These are phyloP conservation scores for Chaetomium fimeti DNA, from an alignment of 495 filamentous ascomycete species.

Conservation along the genomic window DNA sequence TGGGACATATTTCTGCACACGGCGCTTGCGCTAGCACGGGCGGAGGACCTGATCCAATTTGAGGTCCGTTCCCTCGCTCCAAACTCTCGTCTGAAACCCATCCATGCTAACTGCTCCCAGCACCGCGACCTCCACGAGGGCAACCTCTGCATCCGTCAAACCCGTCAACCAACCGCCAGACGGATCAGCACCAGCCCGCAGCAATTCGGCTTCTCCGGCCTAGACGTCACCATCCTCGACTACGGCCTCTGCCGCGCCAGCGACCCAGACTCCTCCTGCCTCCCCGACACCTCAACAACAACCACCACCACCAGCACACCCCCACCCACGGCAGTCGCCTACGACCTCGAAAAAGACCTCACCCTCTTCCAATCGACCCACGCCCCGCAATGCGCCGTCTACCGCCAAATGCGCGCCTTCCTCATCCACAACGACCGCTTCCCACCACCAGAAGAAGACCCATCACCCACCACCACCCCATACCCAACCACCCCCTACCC, in stretches of 20 bases:
- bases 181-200: constrained; percentile 31
- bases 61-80: constrained; percentile 52
- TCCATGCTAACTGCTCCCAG: constrained; percentile 28
- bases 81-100: not conserved
- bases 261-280: constrained; percentile 13
- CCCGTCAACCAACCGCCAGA: constrained; percentile 38
- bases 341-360: constrained; percentile 54
- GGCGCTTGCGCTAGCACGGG: constrained; percentile 70
- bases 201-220: constrained; percentile 63
- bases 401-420: constrained; percentile 54
- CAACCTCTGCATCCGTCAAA: constrained; percentile 71
- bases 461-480: constrained; percentile 30
- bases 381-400: constrained; percentile 47
- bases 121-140: constrained; percentile 88
- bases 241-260: constrained; percentile 78
- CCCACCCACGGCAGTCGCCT: constrained; percentile 30
- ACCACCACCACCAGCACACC: not conserved
- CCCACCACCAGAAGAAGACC: constrained; percentile 23
- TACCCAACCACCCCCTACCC: constrained; percentile 39
- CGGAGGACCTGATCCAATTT: constrained; percentile 69
- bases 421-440: constrained; percentile 40
- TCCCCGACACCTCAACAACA: not conserved
- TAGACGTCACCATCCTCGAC: constrained; percentile 83
- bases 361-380: constrained; percentile 52
- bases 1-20: constrained; percentile 88